These are phyloP conservation scores for Pleurostoma richardsiae DNA, from an alignment of 2,329 filamentous ascomycete species.

Conservation along the genomic window DNA sequence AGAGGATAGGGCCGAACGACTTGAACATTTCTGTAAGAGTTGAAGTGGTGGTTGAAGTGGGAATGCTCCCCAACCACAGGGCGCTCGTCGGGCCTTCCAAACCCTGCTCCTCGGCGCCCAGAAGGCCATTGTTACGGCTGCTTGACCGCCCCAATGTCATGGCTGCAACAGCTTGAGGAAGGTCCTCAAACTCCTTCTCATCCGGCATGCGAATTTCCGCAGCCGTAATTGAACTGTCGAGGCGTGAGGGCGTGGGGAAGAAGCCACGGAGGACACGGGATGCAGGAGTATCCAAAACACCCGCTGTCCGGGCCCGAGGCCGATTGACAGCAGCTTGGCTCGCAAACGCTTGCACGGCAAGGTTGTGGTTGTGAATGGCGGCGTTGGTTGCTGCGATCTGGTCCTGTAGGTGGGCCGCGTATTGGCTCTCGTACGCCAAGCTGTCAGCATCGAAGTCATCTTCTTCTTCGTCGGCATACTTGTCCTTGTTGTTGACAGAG, in stretches of 20 bases:
- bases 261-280: conserved; percentile 65
- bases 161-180: conserved; percentile 76
- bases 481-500: conserved; percentile 97
- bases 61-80: conserved; percentile 95
- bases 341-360: conserved; percentile 88
- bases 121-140: conserved; percentile 60
- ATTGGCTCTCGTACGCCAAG: conserved; percentile 48
- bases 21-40: conserved; percentile 94
- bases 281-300: conserved; percentile 77
- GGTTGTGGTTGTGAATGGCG: conserved; percentile 83
- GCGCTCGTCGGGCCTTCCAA: conserved; percentile 89
- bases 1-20: conserved; percentile 85
- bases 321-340: conserved; percentile 76
- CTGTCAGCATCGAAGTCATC: conserved; percentile 61
- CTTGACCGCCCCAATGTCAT: conserved; percentile 67
- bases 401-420: conserved; percentile 57
- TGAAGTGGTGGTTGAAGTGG: conserved; percentile 92
- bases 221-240: conserved; percentile 71
- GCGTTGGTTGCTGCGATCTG: conserved; percentile 60
- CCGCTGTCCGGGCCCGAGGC: conserved; percentile 85
- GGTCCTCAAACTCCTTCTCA: conserved; percentile 72
- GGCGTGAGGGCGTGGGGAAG: conserved; percentile 64
- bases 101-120: conserved; percentile 71
- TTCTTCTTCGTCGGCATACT: conserved; percentile 86
- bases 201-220: conserved; percentile 71